A percentile compares a stretch with the other conserved stretches of the same genome.
phyloP scores from a whole-genome alignment of 352 stramenopile species.

The Pythium pyrilobum region DNA sequence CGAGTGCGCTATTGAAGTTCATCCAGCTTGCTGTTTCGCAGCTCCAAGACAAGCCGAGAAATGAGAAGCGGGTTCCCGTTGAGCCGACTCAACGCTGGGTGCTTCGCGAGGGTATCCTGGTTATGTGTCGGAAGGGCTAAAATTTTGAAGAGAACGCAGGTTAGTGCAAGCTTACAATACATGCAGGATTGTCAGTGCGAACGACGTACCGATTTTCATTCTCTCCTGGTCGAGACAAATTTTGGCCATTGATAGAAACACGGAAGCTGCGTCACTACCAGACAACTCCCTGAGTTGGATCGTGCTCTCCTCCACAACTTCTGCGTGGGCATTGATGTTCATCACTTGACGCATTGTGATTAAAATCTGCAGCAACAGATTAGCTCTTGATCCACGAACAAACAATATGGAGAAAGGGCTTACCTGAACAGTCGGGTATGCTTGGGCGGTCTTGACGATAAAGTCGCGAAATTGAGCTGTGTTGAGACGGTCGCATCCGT shows the following conservation, averaged over 20 bases:
- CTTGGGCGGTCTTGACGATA: constrained; percentile 30
- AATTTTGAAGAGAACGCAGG: not conserved
- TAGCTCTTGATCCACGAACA: not conserved
- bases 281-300: constrained; percentile 29
- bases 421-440: constrained; percentile 43
- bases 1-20: constrained; percentile 10
- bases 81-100: constrained; percentile 23
- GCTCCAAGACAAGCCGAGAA: constrained; percentile 7
- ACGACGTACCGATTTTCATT: constrained; percentile 33
- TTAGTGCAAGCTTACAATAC: not conserved
- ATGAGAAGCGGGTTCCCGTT: constrained; percentile 31
- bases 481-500: constrained; percentile 53
- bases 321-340: constrained; percentile 10
- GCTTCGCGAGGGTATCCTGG: constrained; percentile 17
- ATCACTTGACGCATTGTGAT: constrained; percentile 15
- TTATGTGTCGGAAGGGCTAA: constrained; percentile 18
- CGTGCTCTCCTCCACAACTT: constrained; percentile 17
- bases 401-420: not conserved
- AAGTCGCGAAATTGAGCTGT: constrained; percentile 34
- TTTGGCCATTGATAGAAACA: constrained; percentile 46
- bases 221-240: constrained; percentile 29
- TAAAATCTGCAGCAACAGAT: constrained; percentile 11
- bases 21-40: constrained; percentile 12
- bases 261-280: constrained; percentile 32
- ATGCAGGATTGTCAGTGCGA: not conserved